Base-by-base conservation (phyloP, 2,329 filamentous ascomycete genomes). In the Lecanosticta acicola region DNA sequence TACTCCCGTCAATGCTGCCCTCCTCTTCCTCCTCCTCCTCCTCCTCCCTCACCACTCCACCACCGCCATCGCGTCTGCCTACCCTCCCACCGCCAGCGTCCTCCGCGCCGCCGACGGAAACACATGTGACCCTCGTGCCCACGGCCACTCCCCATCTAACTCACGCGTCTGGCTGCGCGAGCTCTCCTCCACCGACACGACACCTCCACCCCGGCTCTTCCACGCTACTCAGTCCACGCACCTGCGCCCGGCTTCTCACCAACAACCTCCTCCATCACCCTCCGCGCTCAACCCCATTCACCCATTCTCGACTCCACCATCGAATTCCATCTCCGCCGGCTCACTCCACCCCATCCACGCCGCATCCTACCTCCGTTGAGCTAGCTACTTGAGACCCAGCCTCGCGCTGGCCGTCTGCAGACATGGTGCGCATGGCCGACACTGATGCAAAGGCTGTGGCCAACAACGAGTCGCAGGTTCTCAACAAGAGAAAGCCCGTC, bases 401-500 rank as follows among this genome's bases (percentile, higher is more conserved):
- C 45, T 41, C 39, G 43, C 43, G 54, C 54, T 57, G 54, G 54
- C 52, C 45, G 39, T 41, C 32, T 32, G 46, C 43, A 48, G 50
- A 41, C 14, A 58, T 58, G 55, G 55, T 56, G 48, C 53, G 55
- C 54, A 48, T 39, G 20, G 20, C 45, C 32, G 33, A 43, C 32
- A 20, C 9, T 26, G 42, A 26, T 18, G 32, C 33, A 17, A 49
- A 36, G 41, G 41, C 45, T 21, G 26, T 41, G 32, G 45, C 54
- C 54, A 57, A 57, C 53, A 56, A 43, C 21, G 19, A 49, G 43
- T 33, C 29, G 42, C 64, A 97, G 91, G 91, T 98, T 59, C 78
- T 95, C 55, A 96, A 87, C 70, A 97, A 97, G 74, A 82, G 93
- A 61, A 97, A 97, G 71, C 90, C 90, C 46, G 89, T 97, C 63